Base-by-base conservation (phyloP, 495 filamentous ascomycete genomes). In the Elasticomyces elasticus region DNA sequence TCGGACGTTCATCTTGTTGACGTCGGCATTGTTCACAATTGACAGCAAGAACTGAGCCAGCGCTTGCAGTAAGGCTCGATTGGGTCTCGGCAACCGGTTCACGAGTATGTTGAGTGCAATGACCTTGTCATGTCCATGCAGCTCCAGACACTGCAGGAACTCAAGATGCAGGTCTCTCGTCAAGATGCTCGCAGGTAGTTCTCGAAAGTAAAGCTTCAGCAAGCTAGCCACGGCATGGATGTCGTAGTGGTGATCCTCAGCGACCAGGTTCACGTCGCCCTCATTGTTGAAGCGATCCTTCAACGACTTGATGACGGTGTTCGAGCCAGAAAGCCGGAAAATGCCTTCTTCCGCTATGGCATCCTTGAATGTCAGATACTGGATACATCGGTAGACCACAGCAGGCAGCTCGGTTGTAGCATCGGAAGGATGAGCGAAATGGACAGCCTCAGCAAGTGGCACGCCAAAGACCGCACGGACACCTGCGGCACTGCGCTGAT, bases 1-100 rank as follows among this genome's bases (percentile, higher is more conserved):
- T 35, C 92, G 81, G 49, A 96, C 87, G 5, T 84, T 95, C 92
- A 98, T 98, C 73, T 96, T 97, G 72, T 98, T 98, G 61, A 85
- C 74, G 58, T 89, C 84, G 1, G 87, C 77, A 58, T 96, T 86
- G 64, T 89, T 86, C 58, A 95, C 85, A 59, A 97, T 88, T 59
- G 82, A 81, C 62, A 95, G 86, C 57, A 98, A 68, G 69, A 92
- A 95, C 10, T 82, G 76, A 33, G 87, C 87, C 20, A 98, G 76
- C 54, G 90, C 88, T 62, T 82, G 80, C 20, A 98, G 71, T 24
- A 98, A 73, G 13, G 84, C 75, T 31, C 83, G 76, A 51, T 98
- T 98, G 27, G 82, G 81, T 51, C 77, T 76, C 0, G 92, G 92
- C 33, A 98, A 76, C 53, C 78, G 78, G 63, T 89, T 83, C 17